Conservation (phyloP, 345 rosid genomes). For the Eucalyptus sp. region DNA sequence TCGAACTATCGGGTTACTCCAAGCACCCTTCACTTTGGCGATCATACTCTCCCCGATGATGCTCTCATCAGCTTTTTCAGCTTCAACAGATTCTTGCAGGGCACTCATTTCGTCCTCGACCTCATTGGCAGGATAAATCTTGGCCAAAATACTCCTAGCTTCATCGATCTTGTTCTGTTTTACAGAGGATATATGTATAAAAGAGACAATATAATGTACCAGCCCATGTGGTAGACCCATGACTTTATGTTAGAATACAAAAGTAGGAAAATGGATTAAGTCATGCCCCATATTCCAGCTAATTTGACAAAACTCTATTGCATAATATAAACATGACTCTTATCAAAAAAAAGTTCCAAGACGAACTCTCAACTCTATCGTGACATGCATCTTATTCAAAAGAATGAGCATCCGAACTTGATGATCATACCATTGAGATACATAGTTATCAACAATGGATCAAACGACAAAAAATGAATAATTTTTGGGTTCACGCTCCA, state of each 20-base stretch:
- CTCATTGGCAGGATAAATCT: constrained; percentile 52
- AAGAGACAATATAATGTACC: not conserved
- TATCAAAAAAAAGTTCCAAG: not conserved
- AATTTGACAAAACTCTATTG: not conserved
- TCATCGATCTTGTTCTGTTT: constrained; percentile 36
- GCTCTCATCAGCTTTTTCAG: constrained; percentile 44
- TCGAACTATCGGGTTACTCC: constrained; percentile 24
- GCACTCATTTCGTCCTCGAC: constrained; percentile 45
- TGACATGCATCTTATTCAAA: not conserved
- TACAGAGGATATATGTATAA: not conserved
- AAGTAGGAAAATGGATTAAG: not conserved
- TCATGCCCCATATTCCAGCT: not conserved
- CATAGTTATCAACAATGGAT: not conserved
- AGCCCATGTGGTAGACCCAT: not conserved
- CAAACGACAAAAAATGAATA: not conserved
- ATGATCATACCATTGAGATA: not conserved
- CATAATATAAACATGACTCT: too few species aligned
- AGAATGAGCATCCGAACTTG: not conserved
- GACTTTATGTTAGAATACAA: not conserved
- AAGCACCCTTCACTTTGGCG: constrained; percentile 63
- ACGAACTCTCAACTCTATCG: not conserved
- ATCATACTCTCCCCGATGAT: constrained; percentile 25
- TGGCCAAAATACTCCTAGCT: constrained; percentile 49
- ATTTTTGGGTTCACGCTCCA: not conserved
- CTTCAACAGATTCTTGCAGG: constrained; percentile 34